Base-by-base conservation (phyloP, 768 basidiomycete genomes). In the Cystoderma amianthinum region DNA sequence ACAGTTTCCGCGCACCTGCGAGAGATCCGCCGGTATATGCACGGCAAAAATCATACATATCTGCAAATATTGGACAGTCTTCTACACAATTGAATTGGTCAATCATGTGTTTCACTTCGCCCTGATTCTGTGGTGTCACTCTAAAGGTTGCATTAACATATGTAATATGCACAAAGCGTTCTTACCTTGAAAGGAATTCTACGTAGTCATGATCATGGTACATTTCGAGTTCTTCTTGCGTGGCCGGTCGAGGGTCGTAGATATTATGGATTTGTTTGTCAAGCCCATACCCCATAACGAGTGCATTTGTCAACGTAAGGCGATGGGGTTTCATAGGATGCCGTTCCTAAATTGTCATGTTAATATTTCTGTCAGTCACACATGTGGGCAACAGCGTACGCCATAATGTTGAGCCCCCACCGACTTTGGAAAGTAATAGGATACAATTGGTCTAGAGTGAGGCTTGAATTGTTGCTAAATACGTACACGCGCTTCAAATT, bases 291-390 rank as follows among this genome's bases (percentile, higher is more conserved):
- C 94, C 95, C 62, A 95, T 78, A 10, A 98, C 94, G 36, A 99
- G 76, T 1, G 93, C 83, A 51, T 97, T 99, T 13, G 96, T 98
- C 41, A 99, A 62, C 2, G 95, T 93, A n/a, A 99, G 65, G 18
- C 95, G 76, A 53, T 96, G 92, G 3, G 95, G 95, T 60, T 97
- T 96, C 95, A 99, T 99, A 2, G 95, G 95, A 65, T 99, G 95
- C 36, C 85, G 79, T 76, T 96, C 92, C 95, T 98, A 51, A 30
- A 20, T 32, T 32, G 33, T 43, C 18, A 41, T 24, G 33, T 33
- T 20, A 18, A 5, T 32, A 16, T 24, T 42, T 30, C 23, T 42
- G 32, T 21, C 10, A 2, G 5, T 11, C 19, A 12, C 20, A 17
- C 32, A 34, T 25, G 5, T 22, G 22, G 3, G 44, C 13, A 39